Conservation (phyloP, 2,329 filamentous ascomycete species). For the Curvularia sp. region DNA sequence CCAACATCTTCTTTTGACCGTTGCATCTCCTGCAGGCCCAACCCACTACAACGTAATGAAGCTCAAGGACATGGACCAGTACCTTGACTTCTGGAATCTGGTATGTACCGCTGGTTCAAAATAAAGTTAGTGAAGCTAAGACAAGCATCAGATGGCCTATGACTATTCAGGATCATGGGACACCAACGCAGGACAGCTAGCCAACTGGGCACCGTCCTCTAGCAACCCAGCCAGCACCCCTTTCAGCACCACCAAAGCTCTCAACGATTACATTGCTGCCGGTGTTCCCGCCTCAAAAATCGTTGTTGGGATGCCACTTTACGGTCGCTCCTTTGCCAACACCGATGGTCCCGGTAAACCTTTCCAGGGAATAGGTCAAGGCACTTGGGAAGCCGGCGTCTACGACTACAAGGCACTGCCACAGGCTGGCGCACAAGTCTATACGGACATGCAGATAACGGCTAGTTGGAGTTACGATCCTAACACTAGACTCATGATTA, state of each 20-base stretch:
- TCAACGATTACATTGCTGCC: slow-evolving; percentile 42
- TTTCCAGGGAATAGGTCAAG: slow-evolving; percentile 41
- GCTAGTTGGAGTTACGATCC: slow-evolving; percentile 47
- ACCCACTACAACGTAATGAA: slow-evolving; percentile 55
- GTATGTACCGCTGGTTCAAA: background rate
- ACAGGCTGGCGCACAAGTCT: slow-evolving; percentile 31
- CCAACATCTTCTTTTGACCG: slow-evolving; percentile 56
- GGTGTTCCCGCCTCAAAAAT: slow-evolving; percentile 47
- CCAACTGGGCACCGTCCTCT: slow-evolving; percentile 40
- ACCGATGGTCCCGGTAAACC: slow-evolving; percentile 46
- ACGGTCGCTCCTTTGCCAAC: slow-evolving; percentile 47
- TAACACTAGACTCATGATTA: slow-evolving; percentile 34
- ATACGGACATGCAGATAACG: slow-evolving; percentile 29
- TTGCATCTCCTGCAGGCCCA: slow-evolving; percentile 56
- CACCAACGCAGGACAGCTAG: slow-evolving; percentile 42
- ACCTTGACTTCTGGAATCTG: slow-evolving; percentile 64
- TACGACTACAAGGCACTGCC: slow-evolving; percentile 50
- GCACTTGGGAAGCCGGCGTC: slow-evolving; percentile 48
- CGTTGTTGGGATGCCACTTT: slow-evolving; percentile 49
- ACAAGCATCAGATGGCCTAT: slow-evolving; percentile 73
- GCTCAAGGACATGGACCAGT: slow-evolving; percentile 55
- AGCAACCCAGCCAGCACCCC: slow-evolving; percentile 42
- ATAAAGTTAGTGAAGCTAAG: background rate
- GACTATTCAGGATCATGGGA: slow-evolving; percentile 65
- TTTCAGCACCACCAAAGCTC: slow-evolving; percentile 43